Evolutionary conservation across 352 stramenopile species (phyloP).

Genomic region (Thalassiosira livingstoniorum): DNA sequence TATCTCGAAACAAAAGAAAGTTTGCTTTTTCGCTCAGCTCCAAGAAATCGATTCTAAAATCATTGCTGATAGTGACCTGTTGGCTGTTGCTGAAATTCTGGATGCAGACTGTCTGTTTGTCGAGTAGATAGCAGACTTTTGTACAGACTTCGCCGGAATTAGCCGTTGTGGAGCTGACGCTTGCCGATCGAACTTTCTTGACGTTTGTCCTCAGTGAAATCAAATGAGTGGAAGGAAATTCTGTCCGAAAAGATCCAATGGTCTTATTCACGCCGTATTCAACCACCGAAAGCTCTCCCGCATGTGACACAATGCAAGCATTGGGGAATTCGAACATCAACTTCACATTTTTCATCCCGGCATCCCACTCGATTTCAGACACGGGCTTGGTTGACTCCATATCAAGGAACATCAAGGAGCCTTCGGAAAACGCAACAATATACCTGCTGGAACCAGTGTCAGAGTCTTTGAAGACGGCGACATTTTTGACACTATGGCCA

Average conservation of each 20-base stretch:
- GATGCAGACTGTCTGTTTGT: background rate
- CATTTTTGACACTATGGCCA: background rate
- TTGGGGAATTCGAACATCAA: background rate
- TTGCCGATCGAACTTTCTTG: too few species aligned
- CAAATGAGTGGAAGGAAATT: background rate
- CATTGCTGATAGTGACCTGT: background rate
- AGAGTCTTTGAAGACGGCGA: background rate
- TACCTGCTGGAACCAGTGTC: background rate
- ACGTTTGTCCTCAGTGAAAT: background rate
- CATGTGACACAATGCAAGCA: background rate
- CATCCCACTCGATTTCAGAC: background rate
- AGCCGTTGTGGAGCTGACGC: too few species aligned
- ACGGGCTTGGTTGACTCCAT: background rate
- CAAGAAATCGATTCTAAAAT: slow-evolving; percentile 8
- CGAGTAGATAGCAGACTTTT: background rate
- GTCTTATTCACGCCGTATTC: background rate
- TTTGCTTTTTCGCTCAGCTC: background rate
- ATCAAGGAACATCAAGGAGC: background rate
- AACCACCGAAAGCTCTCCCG: background rate
- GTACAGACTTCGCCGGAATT: too few species aligned
- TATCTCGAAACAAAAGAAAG: background rate
- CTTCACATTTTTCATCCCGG: background rate
- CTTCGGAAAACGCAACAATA: background rate
- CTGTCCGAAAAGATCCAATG: background rate
- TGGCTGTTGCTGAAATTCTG: background rate